phyloP scores from a whole-genome alignment of 208 protist species.

The Spongospora subterranea region DNA sequence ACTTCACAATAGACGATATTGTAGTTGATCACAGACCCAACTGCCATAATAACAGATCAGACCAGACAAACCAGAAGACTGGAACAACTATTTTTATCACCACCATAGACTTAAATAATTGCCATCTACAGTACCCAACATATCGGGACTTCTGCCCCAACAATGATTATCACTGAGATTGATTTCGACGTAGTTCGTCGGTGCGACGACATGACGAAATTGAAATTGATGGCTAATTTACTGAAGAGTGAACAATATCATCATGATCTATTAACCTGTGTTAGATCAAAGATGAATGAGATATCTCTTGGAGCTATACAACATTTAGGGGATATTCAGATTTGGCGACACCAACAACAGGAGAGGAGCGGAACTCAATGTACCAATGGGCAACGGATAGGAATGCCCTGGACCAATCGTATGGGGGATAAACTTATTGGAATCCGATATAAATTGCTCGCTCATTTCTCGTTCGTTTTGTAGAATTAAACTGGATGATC shows the following conservation, averaged over 20 bases:
- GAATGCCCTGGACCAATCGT: not conserved
- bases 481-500: not conserved
- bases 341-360: not conserved
- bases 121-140: no score
- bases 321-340: not conserved
- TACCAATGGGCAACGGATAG: not conserved
- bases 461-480: not conserved
- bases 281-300: not conserved
- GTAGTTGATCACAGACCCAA: no score
- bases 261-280: not conserved
- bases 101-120: no score
- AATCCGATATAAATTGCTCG: not conserved
- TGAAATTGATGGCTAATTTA: not conserved
- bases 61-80: no score
- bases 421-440: not conserved
- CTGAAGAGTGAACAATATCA: slow-evolving; percentile 5
- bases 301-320: not conserved
- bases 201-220: not conserved
- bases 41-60: no score
- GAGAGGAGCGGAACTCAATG: not conserved
- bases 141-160: no score
- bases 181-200: slow-evolving; percentile 26
- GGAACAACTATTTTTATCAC: no score
- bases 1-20: no score
- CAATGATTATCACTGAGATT: no score